Conservation (phyloP, 2,329 filamentous ascomycete species). For the Aureobasidium sp. region DNA sequence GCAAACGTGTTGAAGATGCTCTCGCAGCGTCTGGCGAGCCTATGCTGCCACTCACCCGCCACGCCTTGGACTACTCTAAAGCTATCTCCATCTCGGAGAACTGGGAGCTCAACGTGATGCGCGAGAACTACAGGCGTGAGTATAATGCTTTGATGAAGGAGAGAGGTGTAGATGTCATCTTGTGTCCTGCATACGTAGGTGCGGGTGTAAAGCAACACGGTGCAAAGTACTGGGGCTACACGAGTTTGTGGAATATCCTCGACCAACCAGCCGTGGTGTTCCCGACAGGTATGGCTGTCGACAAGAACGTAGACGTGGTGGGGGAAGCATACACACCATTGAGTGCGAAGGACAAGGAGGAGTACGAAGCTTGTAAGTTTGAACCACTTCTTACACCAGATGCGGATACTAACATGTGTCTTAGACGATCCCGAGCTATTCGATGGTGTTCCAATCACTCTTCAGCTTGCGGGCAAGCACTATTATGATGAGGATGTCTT, state of each 20-base stretch:
- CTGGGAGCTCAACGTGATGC: slow-evolving; percentile 13
- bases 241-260: slow-evolving; percentile 6
- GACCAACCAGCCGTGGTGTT: slow-evolving; percentile 22
- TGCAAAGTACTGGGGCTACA: slow-evolving; percentile 25
- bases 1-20: slow-evolving; percentile 33
- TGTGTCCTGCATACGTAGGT: slow-evolving; percentile 28
- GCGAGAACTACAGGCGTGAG: slow-evolving; percentile 32
- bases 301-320: neutral
- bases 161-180: slow-evolving; percentile 27
- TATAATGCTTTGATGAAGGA: slow-evolving; percentile 29
- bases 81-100: slow-evolving; percentile 2
- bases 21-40: slow-evolving; percentile 34
- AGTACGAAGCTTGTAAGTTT: slow-evolving; percentile 21
- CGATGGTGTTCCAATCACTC: slow-evolving; percentile 8
- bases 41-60: neutral
- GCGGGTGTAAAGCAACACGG: slow-evolving; percentile 23
- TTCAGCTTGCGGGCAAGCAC: slow-evolving; percentile 10
- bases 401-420: neutral
- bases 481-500: slow-evolving; percentile 6
- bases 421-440: slow-evolving; percentile 7
- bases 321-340: neutral
- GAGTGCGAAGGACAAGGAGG: slow-evolving; percentile 4
- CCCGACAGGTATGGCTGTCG: slow-evolving; percentile 15
- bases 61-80: slow-evolving; percentile 1
- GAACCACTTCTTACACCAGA: neutral